These are phyloP conservation scores for Blastocrithidia nonstop DNA, from an alignment of 208 protist genomes.

Conservation along the genomic window DNA sequence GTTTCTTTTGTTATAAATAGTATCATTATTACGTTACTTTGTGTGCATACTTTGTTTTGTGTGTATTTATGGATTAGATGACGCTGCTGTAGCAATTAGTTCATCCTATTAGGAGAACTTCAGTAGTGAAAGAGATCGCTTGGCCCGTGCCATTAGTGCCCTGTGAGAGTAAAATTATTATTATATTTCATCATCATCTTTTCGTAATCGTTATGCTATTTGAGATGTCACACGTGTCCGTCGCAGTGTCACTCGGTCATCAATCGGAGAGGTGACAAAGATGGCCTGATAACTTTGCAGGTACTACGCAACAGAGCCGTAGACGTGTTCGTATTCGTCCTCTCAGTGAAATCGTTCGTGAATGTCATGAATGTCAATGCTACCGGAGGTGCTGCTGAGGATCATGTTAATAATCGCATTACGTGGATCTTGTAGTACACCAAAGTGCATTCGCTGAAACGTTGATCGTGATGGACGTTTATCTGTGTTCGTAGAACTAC, in stretches of 20 bases:
- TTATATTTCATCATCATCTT: not conserved
- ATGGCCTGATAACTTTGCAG: slow-evolving; percentile 66
- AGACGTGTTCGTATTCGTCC: slow-evolving; percentile 16
- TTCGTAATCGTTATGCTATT: not conserved
- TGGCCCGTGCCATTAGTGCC: too few relatives aligned
- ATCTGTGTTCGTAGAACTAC: not conserved
- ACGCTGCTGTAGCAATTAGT: too few relatives aligned
- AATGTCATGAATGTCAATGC: slow-evolving; percentile 29
- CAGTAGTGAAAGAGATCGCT: too few relatives aligned
- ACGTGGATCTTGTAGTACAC: slow-evolving; percentile 22
- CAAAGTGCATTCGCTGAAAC: slow-evolving; percentile 6
- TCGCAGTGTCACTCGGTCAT: slow-evolving; percentile 43
- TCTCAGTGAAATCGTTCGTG: slow-evolving; percentile 25
- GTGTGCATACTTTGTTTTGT: too few relatives aligned
- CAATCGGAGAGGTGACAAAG: slow-evolving; percentile 51
- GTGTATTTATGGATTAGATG: too few relatives aligned
- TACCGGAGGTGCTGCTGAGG: slow-evolving; percentile 22
- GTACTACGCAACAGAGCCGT: slow-evolving; percentile 40
- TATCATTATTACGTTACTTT: too few relatives aligned
- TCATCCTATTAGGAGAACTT: too few relatives aligned
- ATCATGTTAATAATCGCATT: slow-evolving; percentile 38
- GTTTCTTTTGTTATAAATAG: not conserved
- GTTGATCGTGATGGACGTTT: not conserved
- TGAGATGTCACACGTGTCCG: slow-evolving; percentile 1
- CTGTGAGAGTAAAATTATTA: not conserved